Conservation (phyloP, 148 eudicot species). For the Linanthus parryae region DNA sequence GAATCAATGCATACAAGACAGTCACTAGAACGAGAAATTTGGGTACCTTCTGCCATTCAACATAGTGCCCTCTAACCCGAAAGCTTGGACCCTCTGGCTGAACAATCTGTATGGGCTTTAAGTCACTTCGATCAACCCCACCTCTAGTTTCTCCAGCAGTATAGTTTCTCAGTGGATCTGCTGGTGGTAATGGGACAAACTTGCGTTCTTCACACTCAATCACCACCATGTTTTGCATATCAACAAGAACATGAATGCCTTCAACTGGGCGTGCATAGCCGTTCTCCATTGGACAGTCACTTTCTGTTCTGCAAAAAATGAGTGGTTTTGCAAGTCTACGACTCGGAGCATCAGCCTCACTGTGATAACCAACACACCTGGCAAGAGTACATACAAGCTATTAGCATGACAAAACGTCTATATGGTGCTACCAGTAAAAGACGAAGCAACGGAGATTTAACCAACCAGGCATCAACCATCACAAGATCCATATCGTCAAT, state of each 20-base stretch:
- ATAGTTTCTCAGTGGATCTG: constrained; percentile 95
- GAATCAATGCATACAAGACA: no score
- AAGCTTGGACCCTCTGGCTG: constrained; percentile 99
- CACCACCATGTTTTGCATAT: constrained; percentile 95
- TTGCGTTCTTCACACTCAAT: constrained; percentile 94
- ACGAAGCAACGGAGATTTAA: constrained; percentile 2
- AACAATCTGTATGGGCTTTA: constrained; percentile 71
- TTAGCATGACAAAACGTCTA: not conserved
- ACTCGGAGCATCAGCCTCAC: constrained; percentile 85
- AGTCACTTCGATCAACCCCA: constrained; percentile 95
- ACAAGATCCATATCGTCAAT: constrained; percentile 97
- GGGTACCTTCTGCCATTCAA: constrained; percentile 94
- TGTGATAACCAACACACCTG: constrained; percentile 94
- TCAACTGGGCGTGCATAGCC: constrained; percentile 99
- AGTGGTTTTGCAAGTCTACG: constrained; percentile 96
- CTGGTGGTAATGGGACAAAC: constrained; percentile 92
- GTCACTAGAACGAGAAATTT: constrained; percentile 1
- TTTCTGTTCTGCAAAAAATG: constrained; percentile 90
- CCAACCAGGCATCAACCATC: constrained; percentile 97
- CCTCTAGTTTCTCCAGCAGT: constrained; percentile 95
- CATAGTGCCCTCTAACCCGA: constrained; percentile 83
- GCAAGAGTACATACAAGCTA: constrained; percentile 3
- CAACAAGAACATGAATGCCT: constrained; percentile 91
- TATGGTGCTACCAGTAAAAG: not conserved
- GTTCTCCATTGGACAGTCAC: constrained; percentile 99